Percentiles rank a stretch among this genome's conserved stretches.
Evolutionary conservation across 106 monocot genomes (phyloP).

Genomic region (Dioscorea zingiberensis): DNA sequence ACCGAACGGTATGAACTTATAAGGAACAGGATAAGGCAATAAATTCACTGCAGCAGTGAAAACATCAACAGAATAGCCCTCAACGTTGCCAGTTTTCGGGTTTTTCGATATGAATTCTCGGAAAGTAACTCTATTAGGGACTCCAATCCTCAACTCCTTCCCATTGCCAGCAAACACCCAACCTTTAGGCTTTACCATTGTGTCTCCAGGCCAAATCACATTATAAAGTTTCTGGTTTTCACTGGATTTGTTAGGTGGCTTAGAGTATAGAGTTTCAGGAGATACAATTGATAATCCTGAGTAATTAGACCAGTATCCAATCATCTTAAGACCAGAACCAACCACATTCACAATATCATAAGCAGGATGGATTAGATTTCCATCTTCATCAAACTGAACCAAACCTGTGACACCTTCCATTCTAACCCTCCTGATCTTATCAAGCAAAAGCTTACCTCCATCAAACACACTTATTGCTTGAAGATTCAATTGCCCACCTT

Average conservation of each 20-base stretch:
- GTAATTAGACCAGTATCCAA: slow-evolving; percentile 18
- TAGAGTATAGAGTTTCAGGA: slow-evolving; percentile 11
- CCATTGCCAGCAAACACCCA: slow-evolving; percentile 19
- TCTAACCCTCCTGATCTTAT: not conserved
- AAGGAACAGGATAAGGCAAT: slow-evolving; percentile 17
- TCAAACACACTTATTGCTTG: slow-evolving; percentile 18
- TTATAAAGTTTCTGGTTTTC: slow-evolving; percentile 5
- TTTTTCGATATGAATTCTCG: slow-evolving; percentile 11
- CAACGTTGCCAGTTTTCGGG: not conserved
- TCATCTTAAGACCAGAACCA: not conserved
- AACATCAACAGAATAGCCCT: slow-evolving; percentile 13
- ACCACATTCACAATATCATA: slow-evolving; percentile 13
- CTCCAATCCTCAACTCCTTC: slow-evolving; percentile 8
- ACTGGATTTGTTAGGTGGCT: slow-evolving; percentile 7
- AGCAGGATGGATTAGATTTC: slow-evolving; percentile 11
- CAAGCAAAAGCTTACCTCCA: slow-evolving; percentile 10
- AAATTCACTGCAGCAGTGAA: slow-evolving; percentile 11
- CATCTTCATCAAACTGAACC: slow-evolving; percentile 9
- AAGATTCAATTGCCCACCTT: slow-evolving; percentile 8
- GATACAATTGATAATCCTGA: slow-evolving; percentile 9
- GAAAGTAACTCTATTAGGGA: slow-evolving; percentile 5
- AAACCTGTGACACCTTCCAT: slow-evolving; percentile 7
- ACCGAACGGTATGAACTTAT: slow-evolving; percentile 11
- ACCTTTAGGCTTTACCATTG: not conserved
- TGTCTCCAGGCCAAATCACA: slow-evolving; percentile 19